Evolutionary conservation across 1,284 basidiomycete species (phyloP).

Genomic region (Xerocomus nothofagi): DNA sequence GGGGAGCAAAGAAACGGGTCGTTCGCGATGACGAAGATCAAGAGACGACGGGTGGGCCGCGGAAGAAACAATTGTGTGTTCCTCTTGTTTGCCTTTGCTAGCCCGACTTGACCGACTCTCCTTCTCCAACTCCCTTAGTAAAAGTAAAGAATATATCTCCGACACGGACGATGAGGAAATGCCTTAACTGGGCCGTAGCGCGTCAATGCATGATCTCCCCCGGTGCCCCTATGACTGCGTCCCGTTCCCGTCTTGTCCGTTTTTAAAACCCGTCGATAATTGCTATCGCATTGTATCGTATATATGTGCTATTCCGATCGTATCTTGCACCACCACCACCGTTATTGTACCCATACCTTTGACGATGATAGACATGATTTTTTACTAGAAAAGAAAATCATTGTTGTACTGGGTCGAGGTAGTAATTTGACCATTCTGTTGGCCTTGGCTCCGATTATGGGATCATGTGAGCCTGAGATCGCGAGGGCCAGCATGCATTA

Average conservation of each 20-base stretch:
- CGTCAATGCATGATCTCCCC: neutral
- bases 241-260: neutral
- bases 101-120: neutral
- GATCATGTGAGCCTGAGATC: no score
- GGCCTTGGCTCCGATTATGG: no score
- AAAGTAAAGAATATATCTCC: conserved; percentile 76
- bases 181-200: conserved; percentile 33
- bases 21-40: conserved; percentile 77
- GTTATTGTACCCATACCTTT: neutral
- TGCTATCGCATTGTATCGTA: neutral
- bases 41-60: conserved; percentile 48
- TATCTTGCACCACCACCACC: neutral
- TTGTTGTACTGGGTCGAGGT: neutral
- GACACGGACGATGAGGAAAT: conserved; percentile 78
- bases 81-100: neutral
- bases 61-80: conserved; percentile 76
- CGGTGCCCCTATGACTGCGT: neutral
- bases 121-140: conserved; percentile 43
- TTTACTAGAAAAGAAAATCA: neutral
- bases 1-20: conserved; percentile 64
- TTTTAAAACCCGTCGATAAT: neutral
- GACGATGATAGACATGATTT: neutral
- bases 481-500: no score
- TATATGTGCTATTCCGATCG: conserved; percentile 5
- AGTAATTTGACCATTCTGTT: neutral